Evolutionary conservation across 2,329 filamentous ascomycete species (phyloP), one percentile per base, ranked within the genome.

Genomic region (Emergomyces orientalis): DNA sequence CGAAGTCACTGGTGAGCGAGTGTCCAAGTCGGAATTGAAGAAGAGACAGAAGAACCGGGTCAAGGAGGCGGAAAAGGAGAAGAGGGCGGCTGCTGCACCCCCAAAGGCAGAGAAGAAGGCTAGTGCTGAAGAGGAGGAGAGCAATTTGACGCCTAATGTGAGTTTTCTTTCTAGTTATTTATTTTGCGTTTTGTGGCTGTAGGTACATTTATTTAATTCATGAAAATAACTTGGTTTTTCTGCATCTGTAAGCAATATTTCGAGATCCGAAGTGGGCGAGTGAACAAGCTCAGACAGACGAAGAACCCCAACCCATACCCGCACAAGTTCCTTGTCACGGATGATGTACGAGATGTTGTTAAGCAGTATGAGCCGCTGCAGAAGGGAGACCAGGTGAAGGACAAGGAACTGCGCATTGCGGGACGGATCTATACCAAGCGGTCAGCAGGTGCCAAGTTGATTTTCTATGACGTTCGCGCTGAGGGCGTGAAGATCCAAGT

Each of bases 351-450:
- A 72, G 85, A 92, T 69, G 96, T 96, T 75, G 81, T 89, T 70
- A 81, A 87, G 70, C 84, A 95, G 62, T 95, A 89, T 72, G 85
- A 85, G 62, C 67, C 72, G 30, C 85, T 97, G 77, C 91, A 91
- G 84, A 95, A 91, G 67, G 94, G 94, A 71, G 91, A 99, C 77
- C 82, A 85, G 66, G 83, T 86, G 76, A 86, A 88, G 76, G 87
- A 91, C 65, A 86, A 87, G 75, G 82, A 86, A 71, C 83, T 97
- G 67, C 83, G 86, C 65, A 80, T 97, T 52, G 93, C 89, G 65
- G 91, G 89, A 54, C 86, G 94, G 73, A 91, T 99, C 76, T 96
- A 94, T 80, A 90, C 89, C 76, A 91, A 91, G 81, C 88, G 93
- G 68, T 80, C 87, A 0, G 85, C 89, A 7, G 91, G 92, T 63